Conservation (phyloP, 805 yeast genomes). For the Nakazawaea molendinolei region DNA sequence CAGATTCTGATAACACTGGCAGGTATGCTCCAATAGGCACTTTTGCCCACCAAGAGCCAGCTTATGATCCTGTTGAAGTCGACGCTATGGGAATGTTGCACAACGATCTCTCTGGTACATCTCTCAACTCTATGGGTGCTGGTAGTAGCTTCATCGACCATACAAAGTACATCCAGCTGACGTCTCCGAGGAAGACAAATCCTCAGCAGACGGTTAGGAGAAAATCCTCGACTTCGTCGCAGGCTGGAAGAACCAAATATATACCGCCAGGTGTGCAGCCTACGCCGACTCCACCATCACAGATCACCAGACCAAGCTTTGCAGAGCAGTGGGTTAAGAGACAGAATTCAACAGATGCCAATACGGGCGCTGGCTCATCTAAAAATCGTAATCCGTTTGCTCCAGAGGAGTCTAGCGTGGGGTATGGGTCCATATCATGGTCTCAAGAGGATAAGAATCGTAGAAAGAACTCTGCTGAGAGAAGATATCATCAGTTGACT, state of each 20-base stretch:
- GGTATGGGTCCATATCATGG: slow-evolving; percentile 3
- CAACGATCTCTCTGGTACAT: slow-evolving; percentile 18
- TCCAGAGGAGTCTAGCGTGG: slow-evolving; percentile 1
- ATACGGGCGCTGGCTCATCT: background rate
- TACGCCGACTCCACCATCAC: slow-evolving; percentile 5
- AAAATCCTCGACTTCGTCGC: background rate
- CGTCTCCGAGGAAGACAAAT: slow-evolving; percentile 5
- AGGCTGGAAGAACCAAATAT: slow-evolving; percentile 2
- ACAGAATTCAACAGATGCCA: slow-evolving; percentile 12
- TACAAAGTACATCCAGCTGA: slow-evolving; percentile 12
- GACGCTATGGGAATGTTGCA: slow-evolving; percentile 24
- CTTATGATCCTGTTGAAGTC: slow-evolving; percentile 17
- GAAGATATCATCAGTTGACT: slow-evolving; percentile 3
- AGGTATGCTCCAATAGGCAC: no score
- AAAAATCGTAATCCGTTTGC: background rate
- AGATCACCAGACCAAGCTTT: slow-evolving; percentile 16
- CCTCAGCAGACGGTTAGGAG: slow-evolving; percentile 4
- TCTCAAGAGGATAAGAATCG: background rate
- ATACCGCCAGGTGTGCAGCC: slow-evolving; percentile 3
- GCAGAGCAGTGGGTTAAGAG: slow-evolving; percentile 23
- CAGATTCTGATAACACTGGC: background rate
- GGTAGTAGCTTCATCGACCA: slow-evolving; percentile 21
- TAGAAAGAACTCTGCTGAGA: slow-evolving; percentile 1
- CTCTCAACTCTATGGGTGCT: slow-evolving; percentile 4
- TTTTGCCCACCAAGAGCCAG: no score